A percentile compares a stretch with the other conserved stretches of the same genome.
phyloP scores from a whole-genome alignment of 495 filamentous ascomycete genomes.

The Penicillium atrosanguineum region DNA sequence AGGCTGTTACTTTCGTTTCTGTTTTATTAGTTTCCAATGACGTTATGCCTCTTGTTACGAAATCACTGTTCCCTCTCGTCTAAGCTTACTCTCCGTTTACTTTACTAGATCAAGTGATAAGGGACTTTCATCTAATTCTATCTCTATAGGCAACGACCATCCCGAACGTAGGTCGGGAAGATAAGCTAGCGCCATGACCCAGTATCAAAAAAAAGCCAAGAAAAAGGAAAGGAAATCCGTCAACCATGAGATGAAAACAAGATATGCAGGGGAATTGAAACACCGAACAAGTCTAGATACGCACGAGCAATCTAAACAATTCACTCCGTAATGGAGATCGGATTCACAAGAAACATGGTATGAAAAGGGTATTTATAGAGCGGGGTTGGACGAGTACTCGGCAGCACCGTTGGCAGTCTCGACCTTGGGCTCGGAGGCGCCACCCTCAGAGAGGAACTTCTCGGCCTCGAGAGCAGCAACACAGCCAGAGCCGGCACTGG shows the following conservation, averaged over 20 bases:
- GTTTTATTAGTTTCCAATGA: not conserved
- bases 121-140: constrained; percentile 22
- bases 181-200: constrained; percentile 11
- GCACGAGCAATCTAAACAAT: constrained; percentile 10
- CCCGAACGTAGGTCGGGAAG: constrained; percentile 2
- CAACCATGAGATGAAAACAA: constrained; percentile 14
- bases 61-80: not conserved
- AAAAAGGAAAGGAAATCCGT: constrained; percentile 25
- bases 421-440: constrained; percentile 42
- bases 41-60: not conserved
- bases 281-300: constrained; percentile 18
- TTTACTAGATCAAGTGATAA: not conserved
- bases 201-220: constrained; percentile 14
- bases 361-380: constrained; percentile 46
- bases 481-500: constrained; percentile 92
- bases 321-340: constrained; percentile 9
- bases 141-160: constrained; percentile 20
- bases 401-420: not conserved
- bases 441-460: constrained; percentile 79
- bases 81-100: not conserved
- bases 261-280: constrained; percentile 23
- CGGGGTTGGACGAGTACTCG: constrained; percentile 51
- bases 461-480: constrained; percentile 94
- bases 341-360: constrained; percentile 11
- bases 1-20: not conserved